Base-by-base conservation (phyloP, 768 basidiomycete genomes). In the Tylopilus vinaceipallidus region DNA sequence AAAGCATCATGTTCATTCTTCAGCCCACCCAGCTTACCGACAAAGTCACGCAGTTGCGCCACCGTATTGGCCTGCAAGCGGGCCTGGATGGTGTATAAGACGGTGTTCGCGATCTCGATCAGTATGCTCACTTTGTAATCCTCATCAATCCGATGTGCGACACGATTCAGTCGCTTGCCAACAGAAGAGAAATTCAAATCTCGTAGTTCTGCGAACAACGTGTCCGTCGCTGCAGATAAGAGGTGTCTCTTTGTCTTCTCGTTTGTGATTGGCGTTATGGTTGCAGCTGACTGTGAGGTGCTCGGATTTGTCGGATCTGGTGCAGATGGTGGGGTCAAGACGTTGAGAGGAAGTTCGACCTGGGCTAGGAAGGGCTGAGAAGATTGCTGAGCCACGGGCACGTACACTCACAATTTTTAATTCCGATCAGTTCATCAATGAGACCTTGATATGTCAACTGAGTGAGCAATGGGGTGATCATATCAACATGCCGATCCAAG, bases 381-480 rank as follows among this genome's bases (percentile, higher is more conserved):
- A 13, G 19, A 17, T 2, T 38, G 11, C 33, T 17, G 11, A 5
- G 12, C 17, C 27, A 24, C 6, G 16, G 23, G 20, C 14, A 43
- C 3, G n/a, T 22, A 23, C 10, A 69, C 86, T 51, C 59, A 92
- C 95, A 88, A 61, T 97, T 93, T 67, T 81, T 88, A 53, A 99
- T 86, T 1, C 91, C 89, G 40, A 97, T 75, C 30, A 92, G 71
- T 66, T 99, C 97, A 62, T 98, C 97, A 29, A 98, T 77, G 41
- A 99, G 83, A 17, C 97, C 97, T 65, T 98, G 88, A 58, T 98
- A 98, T 0, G 97, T 99, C 49, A 98, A 74, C 61, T 98, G 95
- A 3, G 97, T 98, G 39, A 95, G 80, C 43, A 98, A 74, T 2
- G 97, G 93, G 0, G 97, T 97, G 51, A 98, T 84, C 88, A 98